Base-by-base conservation (phyloP, 2,329 filamentous ascomycete species). In the Cladophialophora carrionii region DNA sequence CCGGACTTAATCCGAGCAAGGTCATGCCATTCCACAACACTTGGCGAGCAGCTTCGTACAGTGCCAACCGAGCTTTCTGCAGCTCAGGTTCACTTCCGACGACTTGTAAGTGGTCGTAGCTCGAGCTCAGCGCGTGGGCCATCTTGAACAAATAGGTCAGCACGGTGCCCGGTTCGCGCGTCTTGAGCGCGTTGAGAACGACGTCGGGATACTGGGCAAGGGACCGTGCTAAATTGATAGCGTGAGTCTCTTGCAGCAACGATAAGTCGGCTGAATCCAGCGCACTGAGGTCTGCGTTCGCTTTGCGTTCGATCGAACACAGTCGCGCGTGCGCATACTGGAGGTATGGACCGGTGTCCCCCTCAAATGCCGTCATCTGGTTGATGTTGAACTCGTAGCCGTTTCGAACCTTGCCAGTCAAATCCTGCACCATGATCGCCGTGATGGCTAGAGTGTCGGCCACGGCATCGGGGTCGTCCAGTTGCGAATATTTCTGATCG, bases 391-490 rank as follows among this genome's bases (percentile, higher is more conserved):
- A 88, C 71, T 84, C 81, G 75, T 88, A 88, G 72, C 85, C 84
- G 77, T 88, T 87, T 74, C 87, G 81, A 69, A 82, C 83, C 86
- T 97, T 98, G 76, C 94, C 95, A 70, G 87, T 90, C 92, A 98
- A 96, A 75, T 98, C 95, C 79, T 98, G 94, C 22, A 96, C 92
- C 92, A 98, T 98, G 75, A 98, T 94, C 74, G 90, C 90, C 70
- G 90, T 93, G 75, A 98, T 97, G 69, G 94, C 95, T 2, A 98
- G 85, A 10, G 86, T 91, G 79, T 98, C 95, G 67, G 95, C 92
- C 9, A 88, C 90, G 61, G 86, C 85, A 61, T 87, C 88, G 0
- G 94, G 94, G 76, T 98, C 83, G 74, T 89, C 90, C 22, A 99
- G 89, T 78, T 97, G 92, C 63, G 87, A 81, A 78, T 98, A 99